Conservation (phyloP, 2,329 filamentous ascomycete genomes). For the Xylariaceae sp. region DNA sequence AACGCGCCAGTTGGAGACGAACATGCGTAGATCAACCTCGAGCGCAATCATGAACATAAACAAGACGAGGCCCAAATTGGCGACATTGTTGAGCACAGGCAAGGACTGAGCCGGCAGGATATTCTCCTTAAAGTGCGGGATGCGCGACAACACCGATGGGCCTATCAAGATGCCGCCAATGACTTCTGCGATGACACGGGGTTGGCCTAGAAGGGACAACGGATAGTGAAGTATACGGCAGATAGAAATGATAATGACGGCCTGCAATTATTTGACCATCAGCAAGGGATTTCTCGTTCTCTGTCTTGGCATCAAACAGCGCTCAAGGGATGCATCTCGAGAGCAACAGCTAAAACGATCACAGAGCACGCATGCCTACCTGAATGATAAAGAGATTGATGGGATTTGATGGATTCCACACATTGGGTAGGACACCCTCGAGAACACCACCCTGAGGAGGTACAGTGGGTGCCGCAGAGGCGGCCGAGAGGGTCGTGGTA, state of each 20-base stretch:
- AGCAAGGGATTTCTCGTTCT: neutral
- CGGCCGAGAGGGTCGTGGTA: slow-evolving; percentile 23
- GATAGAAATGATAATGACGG: slow-evolving; percentile 66
- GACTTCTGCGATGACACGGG: slow-evolving; percentile 72
- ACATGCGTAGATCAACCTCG: slow-evolving; percentile 65
- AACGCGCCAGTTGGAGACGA: slow-evolving; percentile 65
- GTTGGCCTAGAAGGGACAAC: slow-evolving; percentile 64
- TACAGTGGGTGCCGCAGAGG: slow-evolving; percentile 26
- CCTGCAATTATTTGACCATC: slow-evolving; percentile 38
- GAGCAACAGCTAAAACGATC: neutral
- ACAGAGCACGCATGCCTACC: slow-evolving; percentile 31
- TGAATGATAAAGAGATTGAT: slow-evolving; percentile 74
- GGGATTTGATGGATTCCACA: slow-evolving; percentile 65
- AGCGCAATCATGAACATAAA: slow-evolving; percentile 72
- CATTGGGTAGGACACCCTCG: slow-evolving; percentile 62
- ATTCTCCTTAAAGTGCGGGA: slow-evolving; percentile 60
- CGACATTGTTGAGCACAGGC: slow-evolving; percentile 61
- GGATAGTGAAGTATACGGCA: slow-evolving; percentile 68
- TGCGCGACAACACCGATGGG: slow-evolving; percentile 68
- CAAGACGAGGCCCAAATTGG: slow-evolving; percentile 65
- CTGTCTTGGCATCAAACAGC: neutral
- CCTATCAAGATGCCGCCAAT: slow-evolving; percentile 69
- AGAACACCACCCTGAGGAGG: slow-evolving; percentile 57
- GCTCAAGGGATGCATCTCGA: neutral
- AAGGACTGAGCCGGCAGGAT: slow-evolving; percentile 65